phyloP scores from a whole-genome alignment of 2,329 filamentous ascomycete genomes.

The Ophiostoma fasciatum region DNA sequence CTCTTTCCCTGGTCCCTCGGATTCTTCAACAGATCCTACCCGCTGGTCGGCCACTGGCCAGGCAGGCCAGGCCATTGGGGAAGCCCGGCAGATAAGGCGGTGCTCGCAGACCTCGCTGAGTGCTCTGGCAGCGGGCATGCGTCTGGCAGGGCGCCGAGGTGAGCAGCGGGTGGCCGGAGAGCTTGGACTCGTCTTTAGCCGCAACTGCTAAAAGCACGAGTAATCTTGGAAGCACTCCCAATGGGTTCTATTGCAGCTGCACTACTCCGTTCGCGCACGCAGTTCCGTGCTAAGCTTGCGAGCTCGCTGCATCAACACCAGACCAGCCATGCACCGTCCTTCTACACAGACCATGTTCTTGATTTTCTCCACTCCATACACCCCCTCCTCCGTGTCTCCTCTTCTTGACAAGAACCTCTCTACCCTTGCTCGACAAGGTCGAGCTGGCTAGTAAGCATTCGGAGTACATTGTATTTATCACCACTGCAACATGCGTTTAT shows the following conservation, averaged over 20 bases:
- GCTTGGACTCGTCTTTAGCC: conserved; percentile 5
- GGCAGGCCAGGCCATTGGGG: too few species aligned
- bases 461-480: conserved; percentile 1
- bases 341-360: not conserved
- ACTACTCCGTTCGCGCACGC: conserved; percentile 5
- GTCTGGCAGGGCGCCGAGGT: too few species aligned
- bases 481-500: conserved; percentile 1
- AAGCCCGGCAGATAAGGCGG: too few species aligned
- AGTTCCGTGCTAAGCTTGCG: too few species aligned
- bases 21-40: too few species aligned
- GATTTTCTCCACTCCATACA: not conserved
- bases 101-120: too few species aligned
- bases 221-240: too few species aligned
- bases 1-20: too few species aligned
- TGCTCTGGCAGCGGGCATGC: too few species aligned
- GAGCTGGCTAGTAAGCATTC: conserved; percentile 1
- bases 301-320: conserved; percentile 2
- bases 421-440: not conserved
- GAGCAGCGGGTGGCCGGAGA: conserved; percentile 5
- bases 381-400: not conserved
- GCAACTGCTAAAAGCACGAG: conserved; percentile 4
- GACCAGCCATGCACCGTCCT: not conserved
- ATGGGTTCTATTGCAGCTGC: not conserved
- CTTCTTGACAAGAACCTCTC: too few species aligned
- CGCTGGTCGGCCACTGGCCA: too few species aligned